Evolutionary conservation across 805 yeast species (phyloP).

Genomic region (Starmerella stigmatis): DNA sequence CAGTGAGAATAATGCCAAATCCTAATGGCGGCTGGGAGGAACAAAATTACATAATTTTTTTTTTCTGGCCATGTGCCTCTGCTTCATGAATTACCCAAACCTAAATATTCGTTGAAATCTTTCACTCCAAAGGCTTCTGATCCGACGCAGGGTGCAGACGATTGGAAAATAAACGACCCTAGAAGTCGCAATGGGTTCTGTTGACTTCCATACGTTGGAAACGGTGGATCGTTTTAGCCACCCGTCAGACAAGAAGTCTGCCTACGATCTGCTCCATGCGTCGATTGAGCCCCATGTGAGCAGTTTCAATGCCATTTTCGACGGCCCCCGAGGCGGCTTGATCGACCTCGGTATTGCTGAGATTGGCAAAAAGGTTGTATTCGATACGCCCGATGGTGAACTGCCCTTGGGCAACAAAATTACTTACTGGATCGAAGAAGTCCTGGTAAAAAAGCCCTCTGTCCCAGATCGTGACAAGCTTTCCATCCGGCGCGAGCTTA

Average conservation of each 20-base stretch:
- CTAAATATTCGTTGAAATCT: slow-evolving; percentile 3
- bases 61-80: background rate
- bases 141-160: no score
- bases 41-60: slow-evolving; percentile 5
- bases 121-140: slow-evolving; percentile 1
- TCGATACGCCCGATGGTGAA: slow-evolving; percentile 61
- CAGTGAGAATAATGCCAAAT: background rate
- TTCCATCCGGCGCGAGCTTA: slow-evolving; percentile 64
- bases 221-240: slow-evolving; percentile 74
- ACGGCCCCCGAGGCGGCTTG: slow-evolving; percentile 76
- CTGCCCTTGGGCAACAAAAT: slow-evolving; percentile 72
- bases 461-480: slow-evolving; percentile 62
- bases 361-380: slow-evolving; percentile 75
- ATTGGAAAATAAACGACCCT: background rate
- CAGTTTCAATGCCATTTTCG: slow-evolving; percentile 89
- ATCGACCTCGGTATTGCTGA: slow-evolving; percentile 78
- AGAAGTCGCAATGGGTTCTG: slow-evolving; percentile 10
- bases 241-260: slow-evolving; percentile 81
- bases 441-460: slow-evolving; percentile 77
- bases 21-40: background rate
- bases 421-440: slow-evolving; percentile 72
- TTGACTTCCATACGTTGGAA: slow-evolving; percentile 67
- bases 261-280: slow-evolving; percentile 70
- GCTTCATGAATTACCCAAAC: background rate
- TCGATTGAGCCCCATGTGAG: slow-evolving; percentile 95